Conservation (phyloP, 805 yeast species). For the Cyberlindnera petersonii region DNA sequence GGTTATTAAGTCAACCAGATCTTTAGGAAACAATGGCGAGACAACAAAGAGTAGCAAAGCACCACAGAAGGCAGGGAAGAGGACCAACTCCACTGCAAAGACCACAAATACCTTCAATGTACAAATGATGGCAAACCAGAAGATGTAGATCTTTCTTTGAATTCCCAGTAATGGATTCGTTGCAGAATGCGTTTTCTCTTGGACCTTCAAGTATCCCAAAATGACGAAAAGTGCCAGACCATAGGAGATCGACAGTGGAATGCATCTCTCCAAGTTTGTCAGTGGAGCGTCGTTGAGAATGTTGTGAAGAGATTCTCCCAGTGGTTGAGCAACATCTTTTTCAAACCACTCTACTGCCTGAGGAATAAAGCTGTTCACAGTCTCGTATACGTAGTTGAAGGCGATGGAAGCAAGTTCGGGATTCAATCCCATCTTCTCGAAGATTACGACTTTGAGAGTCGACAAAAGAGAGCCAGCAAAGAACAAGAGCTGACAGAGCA, state of each 20-base stretch:
- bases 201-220: slow-evolving; percentile 29
- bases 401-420: background rate
- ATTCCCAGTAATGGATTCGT: slow-evolving; percentile 45
- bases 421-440: background rate
- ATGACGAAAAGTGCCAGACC: slow-evolving; percentile 26
- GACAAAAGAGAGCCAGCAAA: background rate
- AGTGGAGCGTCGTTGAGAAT: slow-evolving; percentile 29
- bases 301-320: background rate
- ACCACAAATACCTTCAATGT: slow-evolving; percentile 73
- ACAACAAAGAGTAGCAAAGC: slow-evolving; percentile 64
- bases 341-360: background rate
- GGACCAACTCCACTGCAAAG: slow-evolving; percentile 73
- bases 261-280: slow-evolving; percentile 17
- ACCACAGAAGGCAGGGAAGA: slow-evolving; percentile 88
- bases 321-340: background rate
- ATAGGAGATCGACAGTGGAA: slow-evolving; percentile 37
- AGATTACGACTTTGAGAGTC: background rate
- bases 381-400: background rate
- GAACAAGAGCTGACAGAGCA: slow-evolving; percentile 13
- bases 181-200: slow-evolving; percentile 27
- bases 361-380: background rate
- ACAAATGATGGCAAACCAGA: slow-evolving; percentile 51
- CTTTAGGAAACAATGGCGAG: slow-evolving; percentile 47
- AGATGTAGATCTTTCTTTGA: slow-evolving; percentile 47
- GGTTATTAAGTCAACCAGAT: too few relatives aligned